phyloP scores from a whole-genome alignment of 768 basidiomycete species.

The Coprinopsis sp. region DNA sequence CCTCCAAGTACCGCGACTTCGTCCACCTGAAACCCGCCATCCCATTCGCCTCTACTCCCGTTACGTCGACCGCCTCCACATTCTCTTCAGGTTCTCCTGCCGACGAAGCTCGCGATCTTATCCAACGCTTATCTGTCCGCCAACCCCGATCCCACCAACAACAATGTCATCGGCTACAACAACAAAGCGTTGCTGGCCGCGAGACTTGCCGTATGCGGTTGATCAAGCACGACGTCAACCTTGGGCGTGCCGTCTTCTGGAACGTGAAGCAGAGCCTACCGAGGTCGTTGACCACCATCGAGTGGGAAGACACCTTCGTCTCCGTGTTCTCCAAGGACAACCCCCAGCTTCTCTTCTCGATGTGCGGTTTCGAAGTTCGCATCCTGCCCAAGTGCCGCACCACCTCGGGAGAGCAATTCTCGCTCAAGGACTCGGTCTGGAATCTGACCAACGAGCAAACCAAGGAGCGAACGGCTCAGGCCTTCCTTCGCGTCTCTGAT shows the following conservation, averaged over 20 bases:
- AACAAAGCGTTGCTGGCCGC: slow-evolving; percentile 99
- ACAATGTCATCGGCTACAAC: slow-evolving; percentile 98
- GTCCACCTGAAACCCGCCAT: slow-evolving; percentile 92
- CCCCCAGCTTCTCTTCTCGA: slow-evolving; percentile 95
- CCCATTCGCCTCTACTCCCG: slow-evolving; percentile 98
- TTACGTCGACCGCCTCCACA: slow-evolving; percentile 92
- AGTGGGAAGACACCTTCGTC: slow-evolving; percentile 98
- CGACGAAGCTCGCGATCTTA: slow-evolving; percentile 95
- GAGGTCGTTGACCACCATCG: slow-evolving; percentile 93
- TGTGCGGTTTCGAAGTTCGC: slow-evolving; percentile 98
- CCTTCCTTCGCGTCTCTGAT: slow-evolving; percentile 96
- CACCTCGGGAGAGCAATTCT: slow-evolving; percentile 95
- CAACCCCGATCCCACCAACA: slow-evolving; percentile 97
- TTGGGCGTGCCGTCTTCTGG: slow-evolving; percentile 98
- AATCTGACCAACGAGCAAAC: slow-evolving; percentile 96
- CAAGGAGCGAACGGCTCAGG: slow-evolving; percentile 96
- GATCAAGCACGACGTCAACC: slow-evolving; percentile 99
- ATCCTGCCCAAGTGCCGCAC: slow-evolving; percentile 96
- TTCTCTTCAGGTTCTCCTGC: slow-evolving; percentile 97
- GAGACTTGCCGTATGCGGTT: slow-evolving; percentile 98
- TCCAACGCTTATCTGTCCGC: slow-evolving; percentile 96
- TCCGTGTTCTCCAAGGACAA: slow-evolving; percentile 98
- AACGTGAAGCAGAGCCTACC: slow-evolving; percentile 98
- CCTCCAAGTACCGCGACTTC: slow-evolving; percentile 92
- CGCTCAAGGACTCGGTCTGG: slow-evolving; percentile 94